These are phyloP conservation scores for Phytophthora nicotianae DNA, from an alignment of 352 stramenopile genomes.

Conservation along the genomic window DNA sequence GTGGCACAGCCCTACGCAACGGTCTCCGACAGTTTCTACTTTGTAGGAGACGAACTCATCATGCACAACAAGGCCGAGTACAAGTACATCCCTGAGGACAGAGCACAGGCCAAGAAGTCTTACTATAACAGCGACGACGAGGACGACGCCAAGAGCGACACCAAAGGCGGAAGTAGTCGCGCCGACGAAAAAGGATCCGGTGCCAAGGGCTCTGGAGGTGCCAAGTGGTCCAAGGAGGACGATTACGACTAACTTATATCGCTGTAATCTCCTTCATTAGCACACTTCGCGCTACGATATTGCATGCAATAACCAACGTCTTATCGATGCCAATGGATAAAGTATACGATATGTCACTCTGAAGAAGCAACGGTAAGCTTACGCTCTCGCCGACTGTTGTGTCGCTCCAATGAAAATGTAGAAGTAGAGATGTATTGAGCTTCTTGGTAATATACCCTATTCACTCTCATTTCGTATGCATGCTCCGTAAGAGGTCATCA, in stretches of 20 bases:
- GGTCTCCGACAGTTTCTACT: constrained; percentile 96
- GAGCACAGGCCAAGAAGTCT: constrained; percentile 90
- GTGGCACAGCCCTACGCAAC: constrained; percentile 94
- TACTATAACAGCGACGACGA: constrained; percentile 91
- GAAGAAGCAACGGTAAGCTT: constrained; percentile 5
- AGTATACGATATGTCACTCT: neutral
- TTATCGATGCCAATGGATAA: constrained; percentile 8
- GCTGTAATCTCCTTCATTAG: constrained; percentile 10
- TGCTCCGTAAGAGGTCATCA: no score
- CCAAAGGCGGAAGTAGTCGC: constrained; percentile 43
- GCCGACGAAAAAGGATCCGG: constrained; percentile 67
- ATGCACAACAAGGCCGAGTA: constrained; percentile 97
- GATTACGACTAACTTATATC: constrained; percentile 83
- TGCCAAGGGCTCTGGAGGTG: constrained; percentile 40
- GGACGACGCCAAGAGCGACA: constrained; percentile 61
- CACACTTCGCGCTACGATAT: constrained; percentile 2
- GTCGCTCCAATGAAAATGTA: constrained; percentile 14
- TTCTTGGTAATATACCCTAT: no score
- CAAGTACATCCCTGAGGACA: constrained; percentile 93
- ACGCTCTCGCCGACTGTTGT: neutral
- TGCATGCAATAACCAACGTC: constrained; percentile 3
- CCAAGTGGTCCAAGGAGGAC: constrained; percentile 92
- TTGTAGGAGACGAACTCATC: constrained; percentile 95
- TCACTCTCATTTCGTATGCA: no score
- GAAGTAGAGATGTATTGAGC: no score